Base-by-base conservation (phyloP, 2,329 filamentous ascomycete species). In the Paecilomyces sp. region DNA sequence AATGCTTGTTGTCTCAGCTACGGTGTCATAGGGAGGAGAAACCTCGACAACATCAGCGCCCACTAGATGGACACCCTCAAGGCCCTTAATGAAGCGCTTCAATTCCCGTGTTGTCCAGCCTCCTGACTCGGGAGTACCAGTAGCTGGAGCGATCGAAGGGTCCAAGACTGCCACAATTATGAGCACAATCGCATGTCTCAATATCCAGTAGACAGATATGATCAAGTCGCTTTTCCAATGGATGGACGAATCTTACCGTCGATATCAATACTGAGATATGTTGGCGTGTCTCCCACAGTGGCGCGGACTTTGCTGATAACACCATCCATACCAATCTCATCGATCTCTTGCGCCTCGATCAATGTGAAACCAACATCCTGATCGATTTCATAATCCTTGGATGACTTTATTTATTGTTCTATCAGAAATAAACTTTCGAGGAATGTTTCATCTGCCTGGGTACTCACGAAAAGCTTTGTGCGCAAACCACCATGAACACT, bases 231-330 rank as follows among this genome's bases (percentile, higher is more conserved):
- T 28, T 28, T 28, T 28, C 6, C 25, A 28, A 28, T 28, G 25
- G 25, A 28, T 22, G n/a, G 15, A 8, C 15, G 6, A 47, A 9
- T 6, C 28, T 53, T 50, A 63, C 63, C 70, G 54, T 74, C 70
- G 56, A 73, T 73, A 55, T 74, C 71, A 59, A 73, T 68, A 15
- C 64, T 67, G 5, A 74, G 62, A 56, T 74, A 74, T 4, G 69
- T 66, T 1, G 70, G 67, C 8, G 59, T 65, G 25, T 66, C 54
- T 2, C 60, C 62, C 1, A 68, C 65, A 24, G 61, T 61, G 12
- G 63, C 58, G 24, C 62, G 18, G 3, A 63, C 66, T 30, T 59
- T 55, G n/a, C 65, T 51, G 8, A 69, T 55, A 22, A 70, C 63
- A 1, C 66, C 68, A 1, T 62, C 52, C 1, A 65, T 58, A 3